Evolutionary conservation across 805 yeast species (phyloP).

Genomic region (Metschnikowia anglica): DNA sequence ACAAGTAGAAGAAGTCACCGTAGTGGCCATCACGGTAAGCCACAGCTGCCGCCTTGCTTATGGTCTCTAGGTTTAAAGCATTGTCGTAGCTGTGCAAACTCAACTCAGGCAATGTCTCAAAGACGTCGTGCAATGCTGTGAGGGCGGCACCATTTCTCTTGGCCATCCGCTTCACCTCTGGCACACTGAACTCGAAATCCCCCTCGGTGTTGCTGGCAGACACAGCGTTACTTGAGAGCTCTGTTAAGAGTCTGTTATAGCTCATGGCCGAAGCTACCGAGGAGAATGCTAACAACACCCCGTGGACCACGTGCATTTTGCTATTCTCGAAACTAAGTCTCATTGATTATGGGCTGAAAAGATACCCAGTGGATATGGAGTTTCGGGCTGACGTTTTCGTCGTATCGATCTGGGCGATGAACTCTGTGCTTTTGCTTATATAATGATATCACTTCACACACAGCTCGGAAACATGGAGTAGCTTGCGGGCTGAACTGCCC

Average conservation of each 20-base stretch:
- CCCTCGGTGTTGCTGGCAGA: background rate
- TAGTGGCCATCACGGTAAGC: conserved; percentile 1
- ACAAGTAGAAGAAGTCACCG: conserved; percentile 8
- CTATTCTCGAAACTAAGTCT: too few species aligned
- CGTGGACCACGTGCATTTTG: background rate
- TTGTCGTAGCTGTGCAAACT: conserved; percentile 3
- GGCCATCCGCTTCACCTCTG: background rate
- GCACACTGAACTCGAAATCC: background rate
- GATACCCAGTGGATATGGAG: too few species aligned
- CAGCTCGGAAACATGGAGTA: too few species aligned
- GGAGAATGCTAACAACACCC: background rate
- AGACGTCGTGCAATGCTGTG: background rate
- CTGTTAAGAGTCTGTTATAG: background rate
- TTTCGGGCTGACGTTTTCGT: too few species aligned
- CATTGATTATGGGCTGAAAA: too few species aligned
- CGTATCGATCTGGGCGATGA: too few species aligned
- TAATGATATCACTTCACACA: too few species aligned
- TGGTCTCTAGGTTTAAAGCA: background rate
- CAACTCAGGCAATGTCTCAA: background rate
- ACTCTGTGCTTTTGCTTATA: too few species aligned
- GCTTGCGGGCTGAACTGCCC: too few species aligned
- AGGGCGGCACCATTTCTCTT: background rate
- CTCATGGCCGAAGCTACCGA: background rate
- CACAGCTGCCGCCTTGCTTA: background rate
- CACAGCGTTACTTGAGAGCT: background rate